Percentiles rank a stretch among this genome's conserved stretches.
phyloP scores from a whole-genome alignment of 495 filamentous ascomycete species.

The Aspergillus taichungensis region DNA sequence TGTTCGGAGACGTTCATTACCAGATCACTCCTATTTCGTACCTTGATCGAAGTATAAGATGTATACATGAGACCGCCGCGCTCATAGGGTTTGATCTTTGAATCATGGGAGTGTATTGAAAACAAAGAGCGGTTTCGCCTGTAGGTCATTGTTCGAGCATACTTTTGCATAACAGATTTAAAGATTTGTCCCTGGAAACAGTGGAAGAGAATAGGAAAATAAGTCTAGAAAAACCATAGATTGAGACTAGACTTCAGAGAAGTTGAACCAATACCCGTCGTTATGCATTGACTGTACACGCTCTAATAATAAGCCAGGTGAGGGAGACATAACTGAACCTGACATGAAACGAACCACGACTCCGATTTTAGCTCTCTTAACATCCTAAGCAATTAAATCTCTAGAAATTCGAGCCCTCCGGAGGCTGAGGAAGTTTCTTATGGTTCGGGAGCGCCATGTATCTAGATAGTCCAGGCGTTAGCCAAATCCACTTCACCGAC shows the following conservation, averaged over 20 bases:
- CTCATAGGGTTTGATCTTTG: no score
- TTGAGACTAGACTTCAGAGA: constrained; percentile 16
- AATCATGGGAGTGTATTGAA: no score
- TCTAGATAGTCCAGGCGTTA: constrained; percentile 35
- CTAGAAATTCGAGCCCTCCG: constrained; percentile 74
- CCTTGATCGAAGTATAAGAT: neutral
- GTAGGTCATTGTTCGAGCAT: no score
- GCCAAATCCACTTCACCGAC: neutral
- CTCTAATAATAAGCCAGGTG: constrained; percentile 23
- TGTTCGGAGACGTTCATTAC: constrained; percentile 10
- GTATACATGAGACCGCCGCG: no score
- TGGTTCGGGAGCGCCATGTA: constrained; percentile 91
- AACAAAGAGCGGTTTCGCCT: no score
- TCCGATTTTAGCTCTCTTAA: constrained; percentile 18
- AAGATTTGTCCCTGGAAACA: no score
- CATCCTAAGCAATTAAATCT: constrained; percentile 9
- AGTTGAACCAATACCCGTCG: constrained; percentile 25
- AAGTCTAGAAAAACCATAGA: constrained; percentile 9
- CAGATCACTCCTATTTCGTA: neutral
- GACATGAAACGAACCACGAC: constrained; percentile 23
- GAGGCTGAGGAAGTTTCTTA: constrained; percentile 91
- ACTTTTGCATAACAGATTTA: no score
- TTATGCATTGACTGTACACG: constrained; percentile 37
- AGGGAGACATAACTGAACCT: constrained; percentile 19
- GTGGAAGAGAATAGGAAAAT: neutral